phyloP scores from a whole-genome alignment of 169 alveolate genomes.

The Cryptosporidium canis region DNA sequence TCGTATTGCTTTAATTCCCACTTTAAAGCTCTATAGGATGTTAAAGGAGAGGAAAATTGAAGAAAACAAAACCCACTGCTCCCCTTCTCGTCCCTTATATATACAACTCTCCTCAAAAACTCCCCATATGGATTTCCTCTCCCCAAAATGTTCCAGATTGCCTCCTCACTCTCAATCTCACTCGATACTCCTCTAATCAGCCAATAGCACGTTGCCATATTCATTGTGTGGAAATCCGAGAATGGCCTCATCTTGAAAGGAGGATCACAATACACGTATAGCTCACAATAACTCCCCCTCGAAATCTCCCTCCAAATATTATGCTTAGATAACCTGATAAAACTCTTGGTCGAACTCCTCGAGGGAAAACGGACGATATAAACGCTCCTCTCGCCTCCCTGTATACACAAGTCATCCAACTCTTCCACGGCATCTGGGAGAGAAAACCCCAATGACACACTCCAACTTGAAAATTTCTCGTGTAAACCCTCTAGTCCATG shows the following conservation, averaged over 20 bases:
- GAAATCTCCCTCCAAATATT: slow-evolving; percentile 45
- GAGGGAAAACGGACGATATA: slow-evolving; percentile 26
- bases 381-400: slow-evolving; percentile 7
- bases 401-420: slow-evolving; percentile 37
- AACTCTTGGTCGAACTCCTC: slow-evolving; percentile 58
- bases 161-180: slow-evolving; percentile 15
- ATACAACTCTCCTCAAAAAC: slow-evolving; percentile 19
- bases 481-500: neutral
- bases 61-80: slow-evolving; percentile 54
- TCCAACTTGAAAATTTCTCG: slow-evolving; percentile 34
- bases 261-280: slow-evolving; percentile 58
- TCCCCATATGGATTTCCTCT: slow-evolving; percentile 40
- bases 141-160: slow-evolving; percentile 20
- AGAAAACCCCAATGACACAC: slow-evolving; percentile 51
- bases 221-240: neutral
- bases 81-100: slow-evolving; percentile 50
- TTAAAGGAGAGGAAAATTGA: slow-evolving; percentile 61
- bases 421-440: slow-evolving; percentile 6
- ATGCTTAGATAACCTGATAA: slow-evolving; percentile 5
- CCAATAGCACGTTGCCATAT: slow-evolving; percentile 58
- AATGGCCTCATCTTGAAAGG: slow-evolving; percentile 19
- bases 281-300: slow-evolving; percentile 4
- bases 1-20: slow-evolving; percentile 43
- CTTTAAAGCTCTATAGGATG: slow-evolving; percentile 48
- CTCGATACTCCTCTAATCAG: slow-evolving; percentile 28